A percentile compares a stretch with the other conserved stretches of the same genome.
These are phyloP conservation scores for Ceratocystis smalleyi DNA, from an alignment of 2,329 filamentous ascomycete species.

Conservation along the genomic window DNA sequence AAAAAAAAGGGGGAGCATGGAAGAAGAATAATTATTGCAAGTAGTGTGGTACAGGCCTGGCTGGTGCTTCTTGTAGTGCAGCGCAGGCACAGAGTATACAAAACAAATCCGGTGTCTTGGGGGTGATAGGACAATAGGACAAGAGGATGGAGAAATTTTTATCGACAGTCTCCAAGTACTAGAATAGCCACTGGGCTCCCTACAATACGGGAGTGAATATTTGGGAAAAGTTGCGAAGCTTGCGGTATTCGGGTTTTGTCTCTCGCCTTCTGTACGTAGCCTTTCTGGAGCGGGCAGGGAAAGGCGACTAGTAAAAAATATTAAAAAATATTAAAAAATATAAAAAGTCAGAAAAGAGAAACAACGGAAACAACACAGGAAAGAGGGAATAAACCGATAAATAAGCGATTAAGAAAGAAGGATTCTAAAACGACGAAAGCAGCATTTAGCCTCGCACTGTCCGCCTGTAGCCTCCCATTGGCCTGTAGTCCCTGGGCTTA, in stretches of 20 bases:
- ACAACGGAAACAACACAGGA: neutral
- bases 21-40: neutral
- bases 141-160: neutral
- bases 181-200: neutral
- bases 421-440: neutral
- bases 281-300: too few relatives aligned
- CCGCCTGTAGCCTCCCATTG: neutral
- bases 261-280: too few relatives aligned
- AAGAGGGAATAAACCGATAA: neutral
- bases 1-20: neutral
- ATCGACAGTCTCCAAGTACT: neutral
- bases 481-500: neutral
- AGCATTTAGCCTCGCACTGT: slow-evolving; percentile 1
- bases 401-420: neutral
- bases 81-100: neutral
- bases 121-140: neutral
- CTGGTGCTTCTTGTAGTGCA: neutral
- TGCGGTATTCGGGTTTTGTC: neutral
- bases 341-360: neutral
- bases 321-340: neutral
- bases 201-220: neutral
- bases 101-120: neutral
- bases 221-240: neutral
- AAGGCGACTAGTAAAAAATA: too few relatives aligned
- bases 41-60: slow-evolving; percentile 1